These are phyloP conservation scores for Fragaria vesca DNA, from an alignment of 306 rosid genomes.

Conservation along the genomic window DNA sequence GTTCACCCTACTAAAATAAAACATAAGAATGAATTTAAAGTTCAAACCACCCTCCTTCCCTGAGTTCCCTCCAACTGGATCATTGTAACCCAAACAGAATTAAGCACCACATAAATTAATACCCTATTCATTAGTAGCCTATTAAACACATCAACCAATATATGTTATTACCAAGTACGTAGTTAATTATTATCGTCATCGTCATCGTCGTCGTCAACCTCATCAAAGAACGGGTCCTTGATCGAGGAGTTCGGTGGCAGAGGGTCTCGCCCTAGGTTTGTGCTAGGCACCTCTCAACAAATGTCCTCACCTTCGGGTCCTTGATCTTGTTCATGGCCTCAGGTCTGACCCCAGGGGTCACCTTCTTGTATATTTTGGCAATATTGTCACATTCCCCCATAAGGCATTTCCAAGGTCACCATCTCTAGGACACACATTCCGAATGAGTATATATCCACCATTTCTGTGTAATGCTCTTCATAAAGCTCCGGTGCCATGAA, in stretches of 20 bases:
- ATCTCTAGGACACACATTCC: constrained; percentile 89
- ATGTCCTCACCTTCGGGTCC: constrained; percentile 54
- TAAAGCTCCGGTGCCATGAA: constrained; percentile 1
- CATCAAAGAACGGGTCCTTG: constrained; percentile 64
- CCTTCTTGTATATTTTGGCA: constrained; percentile 81
- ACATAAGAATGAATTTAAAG: background rate
- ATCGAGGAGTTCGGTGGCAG: constrained; percentile 69
- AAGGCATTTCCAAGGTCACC: constrained; percentile 86
- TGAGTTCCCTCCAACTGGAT: background rate
- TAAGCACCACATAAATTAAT: background rate
- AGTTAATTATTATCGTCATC: constrained; percentile 24
- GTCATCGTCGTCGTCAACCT: constrained; percentile 23
- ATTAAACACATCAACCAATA: constrained; percentile 8
- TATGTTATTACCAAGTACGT: background rate
- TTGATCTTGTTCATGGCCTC: constrained; percentile 55
- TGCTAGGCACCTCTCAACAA: constrained; percentile 81
- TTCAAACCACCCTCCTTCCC: background rate
- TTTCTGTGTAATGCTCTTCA: constrained; percentile 77
- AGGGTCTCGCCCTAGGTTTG: constrained; percentile 69
- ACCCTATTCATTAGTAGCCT: background rate
- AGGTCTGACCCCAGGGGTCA: constrained; percentile 72
- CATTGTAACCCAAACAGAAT: background rate
- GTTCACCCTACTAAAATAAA: constrained; percentile 26
- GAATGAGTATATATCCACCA: constrained; percentile 91
- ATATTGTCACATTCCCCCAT: constrained; percentile 83